Base-by-base conservation (phyloP, 2,329 filamentous ascomycete species). In the Drechslerella coelobrocha region DNA sequence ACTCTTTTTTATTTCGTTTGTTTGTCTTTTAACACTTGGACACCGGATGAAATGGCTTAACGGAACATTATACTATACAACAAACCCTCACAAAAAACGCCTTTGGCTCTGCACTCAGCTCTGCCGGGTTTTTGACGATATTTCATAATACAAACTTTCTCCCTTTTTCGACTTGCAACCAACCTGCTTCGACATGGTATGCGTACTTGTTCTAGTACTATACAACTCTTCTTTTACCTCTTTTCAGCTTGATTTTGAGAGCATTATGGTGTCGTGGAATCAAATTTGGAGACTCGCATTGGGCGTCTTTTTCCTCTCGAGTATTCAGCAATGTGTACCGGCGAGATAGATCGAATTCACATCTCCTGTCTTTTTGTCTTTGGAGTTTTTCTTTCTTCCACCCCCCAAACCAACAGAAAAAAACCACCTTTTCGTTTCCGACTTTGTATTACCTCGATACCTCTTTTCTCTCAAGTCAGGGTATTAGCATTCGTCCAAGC, bases 171-270 rank as follows among this genome's bases (percentile, higher is more conserved):
- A 5, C 41, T 3, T 21, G 5, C 12, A n/a, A 14, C 41, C 10
- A 23, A n/a, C 5, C 41, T 19, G 14, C 9, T 14, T 41, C 37
- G 37, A 41, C 37, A 8, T n/a, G n/a, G n/a, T n/a, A n/a, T n/a
- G n/a, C 37, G 73, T 71, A 72, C 73, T 74, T 72, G 72, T 74
- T n/a, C n/a, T n/a, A n/a, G 72, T 31, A 31, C 29, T 12, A 31
- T 6, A 6, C 72, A 68, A 59, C 66, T 57, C 73, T 52, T 51
- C 56, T 61, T 55, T 73, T 73, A 54, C 52, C 57, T 55, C 61
- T 34, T 50, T 26, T 37, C 52, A 29, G 47, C 55, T 43, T 61
- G 34, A 31, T 50, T 57, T 54, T 54, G 26, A 54, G 48, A 68
- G 48, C 47, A 66, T 59, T 37, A 29, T 61, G 50, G 55, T 68